Evolutionary conservation across 305 asterid genomes (phyloP).

Genomic region (Ajuga reptans): DNA sequence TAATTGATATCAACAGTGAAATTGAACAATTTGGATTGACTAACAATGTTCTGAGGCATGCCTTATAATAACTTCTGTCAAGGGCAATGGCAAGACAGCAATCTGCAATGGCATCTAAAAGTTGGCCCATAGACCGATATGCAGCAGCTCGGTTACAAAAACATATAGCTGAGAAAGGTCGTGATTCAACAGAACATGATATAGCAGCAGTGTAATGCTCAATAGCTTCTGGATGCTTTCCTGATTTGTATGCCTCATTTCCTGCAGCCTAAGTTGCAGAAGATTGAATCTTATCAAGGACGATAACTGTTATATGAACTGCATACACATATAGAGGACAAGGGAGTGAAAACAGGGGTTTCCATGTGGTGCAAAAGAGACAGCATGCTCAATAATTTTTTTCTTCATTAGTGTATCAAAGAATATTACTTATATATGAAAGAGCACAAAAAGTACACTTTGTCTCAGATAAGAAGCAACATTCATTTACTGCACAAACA

Average conservation of each 20-base stretch:
- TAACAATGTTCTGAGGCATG: slow-evolving; percentile 30
- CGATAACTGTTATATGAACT: slow-evolving; percentile 16
- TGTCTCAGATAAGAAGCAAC: not conserved
- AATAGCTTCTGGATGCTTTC: slow-evolving; percentile 76
- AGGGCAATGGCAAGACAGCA: slow-evolving; percentile 95
- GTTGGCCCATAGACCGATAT: slow-evolving; percentile 81
- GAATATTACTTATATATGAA: not conserved
- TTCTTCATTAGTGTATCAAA: not conserved
- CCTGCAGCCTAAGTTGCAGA: slow-evolving; percentile 69
- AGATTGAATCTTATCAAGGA: slow-evolving; percentile 15
- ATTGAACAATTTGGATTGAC: not conserved
- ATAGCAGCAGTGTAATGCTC: slow-evolving; percentile 86
- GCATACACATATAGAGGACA: slow-evolving; percentile 8
- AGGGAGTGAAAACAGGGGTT: not conserved
- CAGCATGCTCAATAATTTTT: not conserved
- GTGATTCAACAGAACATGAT: slow-evolving; percentile 77
- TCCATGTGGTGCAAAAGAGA: not conserved
- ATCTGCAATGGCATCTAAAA: slow-evolving; percentile 87
- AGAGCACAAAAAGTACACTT: not conserved
- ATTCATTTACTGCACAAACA: not conserved
- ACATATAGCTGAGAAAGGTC: slow-evolving; percentile 87
- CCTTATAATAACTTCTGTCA: slow-evolving; percentile 79
- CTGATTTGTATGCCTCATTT: slow-evolving; percentile 86
- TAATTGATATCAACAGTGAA: not conserved
- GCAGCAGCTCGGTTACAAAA: slow-evolving; percentile 98